phyloP scores from a whole-genome alignment of 106 monocot genomes.

The Dendrobium huoshanense region DNA sequence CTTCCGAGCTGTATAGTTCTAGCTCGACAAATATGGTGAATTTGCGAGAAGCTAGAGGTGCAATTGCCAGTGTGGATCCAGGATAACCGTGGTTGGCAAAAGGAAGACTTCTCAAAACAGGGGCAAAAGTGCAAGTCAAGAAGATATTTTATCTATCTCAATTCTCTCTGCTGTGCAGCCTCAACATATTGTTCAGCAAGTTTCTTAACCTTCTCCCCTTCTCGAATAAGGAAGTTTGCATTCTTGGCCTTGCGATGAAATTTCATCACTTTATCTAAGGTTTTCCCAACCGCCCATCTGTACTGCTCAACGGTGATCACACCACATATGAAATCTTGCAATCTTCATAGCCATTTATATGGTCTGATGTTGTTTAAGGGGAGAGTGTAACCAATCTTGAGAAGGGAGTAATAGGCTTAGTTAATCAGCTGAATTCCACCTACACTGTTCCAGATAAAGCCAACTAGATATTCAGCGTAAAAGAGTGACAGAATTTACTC shows the following conservation, averaged over 20 bases:
- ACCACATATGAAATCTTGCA: conserved; percentile 88
- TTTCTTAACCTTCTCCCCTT: conserved; percentile 87
- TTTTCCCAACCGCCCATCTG: conserved; percentile 72
- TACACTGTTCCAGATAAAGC: conserved; percentile 26
- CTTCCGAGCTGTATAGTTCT: neutral
- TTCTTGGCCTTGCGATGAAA: conserved; percentile 70
- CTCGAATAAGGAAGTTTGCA: conserved; percentile 88
- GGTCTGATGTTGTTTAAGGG: no score
- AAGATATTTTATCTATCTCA: neutral
- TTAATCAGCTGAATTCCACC: no score
- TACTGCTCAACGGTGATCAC: conserved; percentile 78
- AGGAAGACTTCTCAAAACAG: neutral
- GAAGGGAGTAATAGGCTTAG: no score
- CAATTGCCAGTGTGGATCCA: neutral
- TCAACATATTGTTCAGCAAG: conserved; percentile 81
- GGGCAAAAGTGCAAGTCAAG: neutral
- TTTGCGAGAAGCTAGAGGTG: neutral
- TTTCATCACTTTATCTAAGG: conserved; percentile 79
- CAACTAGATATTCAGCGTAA: no score
- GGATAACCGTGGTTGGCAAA: no score
- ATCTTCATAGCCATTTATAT: no score
- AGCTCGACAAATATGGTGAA: neutral
- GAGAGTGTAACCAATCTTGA: no score
- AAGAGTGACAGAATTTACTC: no score
- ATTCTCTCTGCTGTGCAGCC: conserved; percentile 51